Evolutionary conservation across 768 basidiomycete species (phyloP).

Genomic region (Suillus placidus): DNA sequence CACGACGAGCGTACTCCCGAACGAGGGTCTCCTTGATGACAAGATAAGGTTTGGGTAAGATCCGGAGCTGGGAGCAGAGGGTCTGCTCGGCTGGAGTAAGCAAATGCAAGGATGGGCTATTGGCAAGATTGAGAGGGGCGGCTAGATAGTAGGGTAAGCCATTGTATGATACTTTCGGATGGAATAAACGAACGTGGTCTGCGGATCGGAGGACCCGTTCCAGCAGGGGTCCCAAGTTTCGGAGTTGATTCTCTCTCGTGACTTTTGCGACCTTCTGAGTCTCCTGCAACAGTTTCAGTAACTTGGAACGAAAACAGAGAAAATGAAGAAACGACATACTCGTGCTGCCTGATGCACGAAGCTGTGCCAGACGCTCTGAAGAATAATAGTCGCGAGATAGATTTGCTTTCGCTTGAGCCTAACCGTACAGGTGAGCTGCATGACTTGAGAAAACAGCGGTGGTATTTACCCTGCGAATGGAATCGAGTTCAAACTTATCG

Average conservation of each 20-base stretch:
- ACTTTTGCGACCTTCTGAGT: constrained; percentile 56
- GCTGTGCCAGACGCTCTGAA: constrained; percentile 52
- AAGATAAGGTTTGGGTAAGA: constrained; percentile 94
- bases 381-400: constrained; percentile 57
- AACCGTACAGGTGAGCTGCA: constrained; percentile 1
- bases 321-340: constrained; percentile 49
- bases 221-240: constrained; percentile 43
- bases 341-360: constrained; percentile 45
- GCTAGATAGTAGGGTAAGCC: constrained; percentile 31
- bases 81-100: constrained; percentile 86
- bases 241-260: constrained; percentile 67
- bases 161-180: not conserved
- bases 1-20: constrained; percentile 87
- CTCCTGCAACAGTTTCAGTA: constrained; percentile 35
- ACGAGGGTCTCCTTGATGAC: constrained; percentile 95
- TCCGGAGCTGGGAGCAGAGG: constrained; percentile 86
- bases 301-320: not conserved
- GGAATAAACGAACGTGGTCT: constrained; percentile 41
- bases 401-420: constrained; percentile 68
- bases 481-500: constrained; percentile 83
- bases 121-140: constrained; percentile 84
- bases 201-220: constrained; percentile 42
- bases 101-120: constrained; percentile 86
- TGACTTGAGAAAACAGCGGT: not conserved
- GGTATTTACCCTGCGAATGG: constrained; percentile 61